phyloP scores from a whole-genome alignment of 768 basidiomycete species.

The Tulasnella sp. region DNA sequence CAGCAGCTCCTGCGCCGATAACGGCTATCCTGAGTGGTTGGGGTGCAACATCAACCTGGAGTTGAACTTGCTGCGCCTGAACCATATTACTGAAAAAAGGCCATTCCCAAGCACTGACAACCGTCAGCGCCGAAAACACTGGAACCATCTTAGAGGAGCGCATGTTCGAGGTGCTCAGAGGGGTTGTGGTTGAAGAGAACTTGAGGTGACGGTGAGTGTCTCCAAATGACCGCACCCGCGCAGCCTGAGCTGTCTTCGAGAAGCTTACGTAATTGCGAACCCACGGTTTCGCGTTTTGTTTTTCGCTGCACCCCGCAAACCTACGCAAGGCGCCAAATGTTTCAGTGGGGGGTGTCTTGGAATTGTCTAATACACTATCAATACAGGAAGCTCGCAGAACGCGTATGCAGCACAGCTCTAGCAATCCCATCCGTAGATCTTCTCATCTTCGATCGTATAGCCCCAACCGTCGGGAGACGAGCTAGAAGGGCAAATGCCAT shows the following conservation, averaged over 20 bases:
- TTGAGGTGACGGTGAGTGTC: neutral
- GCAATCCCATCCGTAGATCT: conserved; percentile 29
- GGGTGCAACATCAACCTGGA: neutral
- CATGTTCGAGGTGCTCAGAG: neutral
- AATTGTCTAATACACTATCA: neutral
- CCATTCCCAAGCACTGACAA: conserved; percentile 21
- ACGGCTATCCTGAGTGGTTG: conserved; percentile 58
- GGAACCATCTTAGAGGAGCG: neutral
- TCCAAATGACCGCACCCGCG: neutral
- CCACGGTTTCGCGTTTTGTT: neutral
- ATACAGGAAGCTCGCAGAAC: neutral
- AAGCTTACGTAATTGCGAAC: neutral
- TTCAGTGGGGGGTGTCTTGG: conserved; percentile 4
- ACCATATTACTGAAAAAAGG: conserved; percentile 4
- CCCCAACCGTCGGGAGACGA: neutral
- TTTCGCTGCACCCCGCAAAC: neutral
- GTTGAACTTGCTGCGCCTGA: neutral
- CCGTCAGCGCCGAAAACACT: neutral
- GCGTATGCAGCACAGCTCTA: neutral
- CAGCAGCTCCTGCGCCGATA: conserved; percentile 86
- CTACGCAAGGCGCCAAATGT: neutral
- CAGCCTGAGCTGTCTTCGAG: neutral
- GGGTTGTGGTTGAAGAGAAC: neutral
- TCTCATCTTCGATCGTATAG: neutral
- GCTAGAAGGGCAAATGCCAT: conserved; percentile 54